Evolutionary conservation across 192 early-diverging fungal genomes (phyloP), one percentile per base, ranked within the genome.

Genomic region (Entophlyctis luteolus): DNA sequence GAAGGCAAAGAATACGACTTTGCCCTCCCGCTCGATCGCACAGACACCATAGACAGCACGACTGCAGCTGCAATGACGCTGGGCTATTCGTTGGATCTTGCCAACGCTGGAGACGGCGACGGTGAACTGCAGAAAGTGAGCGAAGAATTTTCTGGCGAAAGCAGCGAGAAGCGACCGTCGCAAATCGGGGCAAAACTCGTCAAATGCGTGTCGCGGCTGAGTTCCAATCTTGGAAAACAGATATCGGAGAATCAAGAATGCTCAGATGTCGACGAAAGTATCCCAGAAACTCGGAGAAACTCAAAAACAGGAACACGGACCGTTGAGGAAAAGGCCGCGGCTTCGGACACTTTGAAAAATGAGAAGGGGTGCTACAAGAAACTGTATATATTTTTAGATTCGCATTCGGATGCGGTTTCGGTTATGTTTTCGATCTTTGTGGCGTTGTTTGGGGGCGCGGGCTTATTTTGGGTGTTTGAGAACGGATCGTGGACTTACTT

Each of bases 1-100:
- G n/a, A n/a, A n/a, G n/a, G n/a, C n/a, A n/a, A n/a, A n/a, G 29
- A 57, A 57, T 62, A 22, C 20, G 67, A 68, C 32, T 4, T 68
- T 22, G 67, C 55, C 14, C 28, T 68, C n/a, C 55, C 67, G 1
- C 42, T 68, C 4, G 6, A 16, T 6, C 54, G 67, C 27, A 68
- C 55, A 14, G 45, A 45, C 4, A 58, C 67, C 16, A 35, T 68
- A 14, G 67, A 68, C 32, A 48, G 39, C 31, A 68, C 67, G 23
- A 56, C 55, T 0, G 67, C 56, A 59, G 67, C 67, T 6, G 67
- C 67, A 2, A 12, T 29, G 8, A 45, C 56, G 31, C 67, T 68
- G 16, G 67, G 67, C 2, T 68, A 68, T 46, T 49, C 4, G 1
- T 42, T 66, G 1, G 63, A 54, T 20, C 18, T 20, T 53, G 25